phyloP scores from a whole-genome alignment of 257 asterid species.

The Eucommia ulmoides region DNA sequence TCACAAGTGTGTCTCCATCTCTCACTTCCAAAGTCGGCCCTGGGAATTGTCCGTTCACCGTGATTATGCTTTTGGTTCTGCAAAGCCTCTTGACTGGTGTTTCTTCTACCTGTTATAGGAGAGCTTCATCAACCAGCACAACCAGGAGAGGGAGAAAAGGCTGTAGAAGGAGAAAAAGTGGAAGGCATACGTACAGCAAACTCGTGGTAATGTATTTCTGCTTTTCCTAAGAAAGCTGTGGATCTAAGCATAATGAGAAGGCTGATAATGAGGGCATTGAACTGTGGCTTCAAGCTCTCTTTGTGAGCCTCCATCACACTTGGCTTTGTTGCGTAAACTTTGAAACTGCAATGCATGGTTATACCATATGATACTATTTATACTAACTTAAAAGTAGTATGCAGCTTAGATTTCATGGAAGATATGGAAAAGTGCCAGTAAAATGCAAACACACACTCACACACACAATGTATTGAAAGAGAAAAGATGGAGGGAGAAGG shows the following conservation, averaged over 20 bases:
- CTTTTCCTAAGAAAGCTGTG: neutral
- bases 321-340: neutral
- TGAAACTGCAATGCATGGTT: neutral
- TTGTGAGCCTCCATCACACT: neutral
- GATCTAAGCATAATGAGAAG: neutral
- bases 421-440: too few relatives aligned
- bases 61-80: constrained; percentile 32
- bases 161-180: neutral
- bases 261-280: neutral
- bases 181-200: constrained; percentile 8
- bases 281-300: neutral
- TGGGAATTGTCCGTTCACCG: constrained; percentile 64
- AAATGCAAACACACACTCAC: too few relatives aligned
- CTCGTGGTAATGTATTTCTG: constrained; percentile 15
- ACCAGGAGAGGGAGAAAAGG: neutral
- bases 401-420: too few relatives aligned
- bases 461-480: too few relatives aligned
- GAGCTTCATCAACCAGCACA: neutral
- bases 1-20: constrained; percentile 39
- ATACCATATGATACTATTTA: neutral
- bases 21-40: constrained; percentile 51
- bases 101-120: constrained; percentile 36
- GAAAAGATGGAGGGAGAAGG: too few relatives aligned
- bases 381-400: too few relatives aligned
- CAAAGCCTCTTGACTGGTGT: constrained; percentile 39